Percentiles rank a stretch among this genome's conserved stretches.
Conservation (phyloP, 2,329 filamentous ascomycete species). For the Cordyceps cateniannulata region DNA sequence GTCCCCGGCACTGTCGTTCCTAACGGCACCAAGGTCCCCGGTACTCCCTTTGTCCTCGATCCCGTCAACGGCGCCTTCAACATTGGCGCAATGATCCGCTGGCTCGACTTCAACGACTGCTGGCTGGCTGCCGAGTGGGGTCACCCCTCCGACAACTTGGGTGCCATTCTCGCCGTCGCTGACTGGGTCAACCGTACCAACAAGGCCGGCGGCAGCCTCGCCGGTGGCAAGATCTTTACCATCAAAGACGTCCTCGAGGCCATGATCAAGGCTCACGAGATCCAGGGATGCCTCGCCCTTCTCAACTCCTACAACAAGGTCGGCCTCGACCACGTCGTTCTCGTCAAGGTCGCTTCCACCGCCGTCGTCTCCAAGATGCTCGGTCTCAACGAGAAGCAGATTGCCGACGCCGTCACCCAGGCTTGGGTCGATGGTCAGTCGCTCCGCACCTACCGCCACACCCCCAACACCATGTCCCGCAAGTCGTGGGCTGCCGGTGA, state of each 20-base stretch:
- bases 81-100: conserved; percentile 97
- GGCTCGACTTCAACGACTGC: conserved; percentile 99
- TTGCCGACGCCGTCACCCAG: conserved; percentile 90
- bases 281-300: conserved; percentile 92
- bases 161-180: conserved; percentile 90
- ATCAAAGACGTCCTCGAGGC: conserved; percentile 87
- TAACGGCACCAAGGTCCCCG: conserved; percentile 84
- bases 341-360: conserved; percentile 94
- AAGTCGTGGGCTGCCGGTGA: conserved; percentile 99
- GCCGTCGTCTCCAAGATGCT: conserved; percentile 95
- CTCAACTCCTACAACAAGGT: conserved; percentile 99
- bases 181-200: conserved; percentile 96
- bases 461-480: conserved; percentile 98
- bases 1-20: conserved; percentile 88
- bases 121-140: conserved; percentile 99
- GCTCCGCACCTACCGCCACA: conserved; percentile 93
- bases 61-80: conserved; percentile 96
- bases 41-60: conserved; percentile 90
- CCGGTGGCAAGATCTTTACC: conserved; percentile 81
- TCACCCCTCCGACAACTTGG: conserved; percentile 95
- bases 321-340: conserved; percentile 91
- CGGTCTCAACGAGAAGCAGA: conserved; percentile 82
- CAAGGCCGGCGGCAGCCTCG: conserved; percentile 68
- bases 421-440: conserved; percentile 96
- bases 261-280: conserved; percentile 99